A percentile compares a stretch with the other conserved stretches of the same genome.
These are phyloP conservation scores for Globisporangium iwayamae DNA, from an alignment of 352 stramenopile species.

Conservation along the genomic window DNA sequence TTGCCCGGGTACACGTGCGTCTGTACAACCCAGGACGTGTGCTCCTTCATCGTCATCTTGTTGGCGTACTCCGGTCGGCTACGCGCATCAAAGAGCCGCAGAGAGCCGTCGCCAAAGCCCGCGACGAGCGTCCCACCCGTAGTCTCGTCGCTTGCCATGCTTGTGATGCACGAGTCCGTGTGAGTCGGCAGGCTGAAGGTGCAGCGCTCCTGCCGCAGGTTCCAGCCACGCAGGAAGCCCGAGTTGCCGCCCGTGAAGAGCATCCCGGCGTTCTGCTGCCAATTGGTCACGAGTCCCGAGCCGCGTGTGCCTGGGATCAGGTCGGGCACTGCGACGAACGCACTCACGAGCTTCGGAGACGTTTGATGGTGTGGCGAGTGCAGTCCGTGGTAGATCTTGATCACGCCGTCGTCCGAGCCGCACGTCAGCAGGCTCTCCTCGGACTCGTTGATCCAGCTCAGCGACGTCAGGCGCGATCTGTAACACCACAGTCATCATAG, in stretches of 20 bases:
- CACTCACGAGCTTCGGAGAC: constrained; percentile 82
- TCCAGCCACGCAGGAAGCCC: constrained; percentile 91
- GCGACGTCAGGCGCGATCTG: constrained; percentile 90
- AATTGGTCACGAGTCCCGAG: constrained; percentile 95
- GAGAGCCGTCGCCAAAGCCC: constrained; percentile 91
- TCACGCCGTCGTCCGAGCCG: constrained; percentile 95
- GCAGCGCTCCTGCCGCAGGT: constrained; percentile 92
- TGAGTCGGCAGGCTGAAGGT: constrained; percentile 78
- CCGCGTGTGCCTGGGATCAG: constrained; percentile 86
- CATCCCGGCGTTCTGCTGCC: constrained; percentile 89
- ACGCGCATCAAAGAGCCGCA: constrained; percentile 94
- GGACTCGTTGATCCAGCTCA: constrained; percentile 97
- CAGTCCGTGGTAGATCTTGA: constrained; percentile 93
- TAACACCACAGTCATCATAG: background rate
- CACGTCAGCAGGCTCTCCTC: constrained; percentile 92
- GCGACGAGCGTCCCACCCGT: constrained; percentile 84
- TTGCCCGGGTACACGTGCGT: constrained; percentile 73
- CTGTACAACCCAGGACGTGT: constrained; percentile 95
- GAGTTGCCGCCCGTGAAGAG: constrained; percentile 94
- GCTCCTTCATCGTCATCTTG: constrained; percentile 84
- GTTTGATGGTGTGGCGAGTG: constrained; percentile 35
- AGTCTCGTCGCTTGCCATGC: constrained; percentile 74
- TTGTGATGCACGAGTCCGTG: constrained; percentile 90
- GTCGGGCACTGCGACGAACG: constrained; percentile 93
- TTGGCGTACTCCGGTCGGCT: constrained; percentile 67